Evolutionary conservation across 2,329 filamentous ascomycete species (phyloP).

Genomic region (Rutstroemia sp.): DNA sequence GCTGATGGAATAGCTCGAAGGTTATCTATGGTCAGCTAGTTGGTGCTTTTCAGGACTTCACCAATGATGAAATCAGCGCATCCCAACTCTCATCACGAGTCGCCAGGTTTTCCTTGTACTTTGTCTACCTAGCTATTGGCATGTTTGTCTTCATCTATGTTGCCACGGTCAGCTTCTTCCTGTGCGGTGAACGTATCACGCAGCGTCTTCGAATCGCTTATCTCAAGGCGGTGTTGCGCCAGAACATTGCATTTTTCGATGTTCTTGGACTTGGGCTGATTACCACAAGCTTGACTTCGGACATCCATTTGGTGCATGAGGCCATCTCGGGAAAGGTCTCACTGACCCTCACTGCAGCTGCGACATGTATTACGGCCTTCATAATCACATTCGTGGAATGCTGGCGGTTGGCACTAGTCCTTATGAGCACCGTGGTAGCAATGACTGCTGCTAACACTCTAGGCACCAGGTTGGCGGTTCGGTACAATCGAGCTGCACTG

Average conservation of each 20-base stretch:
- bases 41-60: constrained; percentile 31
- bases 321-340: constrained; percentile 84
- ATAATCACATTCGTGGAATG: constrained; percentile 28
- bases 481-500: no score
- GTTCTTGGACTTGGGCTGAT: constrained; percentile 85
- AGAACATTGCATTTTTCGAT: constrained; percentile 89
- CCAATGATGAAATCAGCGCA: constrained; percentile 40
- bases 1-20: no score
- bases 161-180: constrained; percentile 83
- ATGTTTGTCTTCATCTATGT: constrained; percentile 71
- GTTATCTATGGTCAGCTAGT: constrained; percentile 41
- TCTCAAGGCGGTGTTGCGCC: constrained; percentile 69
- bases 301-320: constrained; percentile 86
- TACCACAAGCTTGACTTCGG: constrained; percentile 83
- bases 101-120: constrained; percentile 48
- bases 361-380: constrained; percentile 45
- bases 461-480: no score
- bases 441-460: no score
- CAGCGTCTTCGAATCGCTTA: constrained; percentile 75
- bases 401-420: no score
- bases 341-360: constrained; percentile 54
- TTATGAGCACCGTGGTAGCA: no score
- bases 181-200: constrained; percentile 68
- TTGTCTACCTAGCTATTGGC: constrained; percentile 72
- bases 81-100: not conserved